Evolutionary conservation across 2,329 filamentous ascomycete genomes (phyloP), one percentile per base, ranked within the genome.

Genomic region (Incumbomyces lentus): DNA sequence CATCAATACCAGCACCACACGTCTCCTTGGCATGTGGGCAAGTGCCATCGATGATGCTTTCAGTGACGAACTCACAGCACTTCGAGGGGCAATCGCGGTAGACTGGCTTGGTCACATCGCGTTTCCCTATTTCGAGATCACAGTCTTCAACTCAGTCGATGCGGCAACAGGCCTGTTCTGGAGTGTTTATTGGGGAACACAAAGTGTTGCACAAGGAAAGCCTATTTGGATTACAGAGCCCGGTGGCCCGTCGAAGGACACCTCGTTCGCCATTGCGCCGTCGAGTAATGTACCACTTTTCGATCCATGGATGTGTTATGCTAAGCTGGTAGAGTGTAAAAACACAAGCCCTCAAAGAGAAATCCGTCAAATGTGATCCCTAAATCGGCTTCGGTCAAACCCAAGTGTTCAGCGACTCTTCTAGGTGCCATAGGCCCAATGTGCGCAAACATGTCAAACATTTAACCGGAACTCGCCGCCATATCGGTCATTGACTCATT

Each of bases 101-200:
- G 87, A 94, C 70, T 94, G 79, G 74, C 65, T 94, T 49, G 88
- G 88, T 55, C 78, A 90, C 62, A 86, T 94, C 62, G 83, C 81
- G n/a, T 93, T 90, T 64, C 76, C 86, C 14, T 94, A 88, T 74
- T 69, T 65, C 59, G 69, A 61, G 58, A 69, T 74, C n/a, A 81
- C 78, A 49, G 16, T 32, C 4, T 8, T 39, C 12, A 50, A 50
- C 35, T 66, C 66, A 57, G 22, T 82, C 57, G 67, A 73, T 44
- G 71, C 77, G 57, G 68, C 72, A 8, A 67, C 65, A 49, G 59
- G 63, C 43, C 69, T 79, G 45, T 82, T 82, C 66, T 68, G 63
- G 60, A 47, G 63, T 12, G 58, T 31, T 58, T 66, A 32, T 46
- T 59, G 32, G 56, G 53, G 14, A 59, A 62, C 12, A 52, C 61